Evolutionary conservation across 805 yeast genomes (phyloP), one percentile per base, ranked within the genome.

Genomic region (Wickerhamomyces alni): DNA sequence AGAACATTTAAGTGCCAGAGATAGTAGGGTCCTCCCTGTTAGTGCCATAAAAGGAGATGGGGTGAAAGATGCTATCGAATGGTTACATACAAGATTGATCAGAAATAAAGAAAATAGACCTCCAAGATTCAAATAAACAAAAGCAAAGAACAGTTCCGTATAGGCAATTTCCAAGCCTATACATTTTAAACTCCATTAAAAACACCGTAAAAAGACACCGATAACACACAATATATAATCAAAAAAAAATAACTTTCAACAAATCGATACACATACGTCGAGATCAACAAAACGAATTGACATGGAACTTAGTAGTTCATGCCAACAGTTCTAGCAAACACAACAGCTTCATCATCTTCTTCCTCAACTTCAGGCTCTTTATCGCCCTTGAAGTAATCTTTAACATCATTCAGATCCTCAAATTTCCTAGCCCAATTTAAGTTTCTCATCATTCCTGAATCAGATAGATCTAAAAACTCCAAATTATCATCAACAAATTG

Each of bases 1-100:
- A 37, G 81, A 85, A 69, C 78, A 81, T 54, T 64, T 91, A 53
- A 83, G 85, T 53, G 99, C 98, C 0, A 75, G 96, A 30, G 99
- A 91, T 58, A 79, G 88, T 47, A 73, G 95, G 43, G 91, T 91
- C 24, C 67, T 93, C 42, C 96, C 98, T 0, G 82, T 91, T 3
- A 82, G 93, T 54, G 97, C 96, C 12, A 66, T 82, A 31, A 85
- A 65, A 28, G 75, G 73, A 18, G 86, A 85, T 17, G 98, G 98
- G 1, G 78, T 91, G 3, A 70, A 70, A 38, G 96, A 87, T 42
- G 85, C 96, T 8, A 77, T 88, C 35, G 95, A 87, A 35, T 91
- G 99, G 99, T 61, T 91, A 35, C 76, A 77, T 33, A 69, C 82
- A 8, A 68, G 97, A 43, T 63, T 91, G 47, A 72, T 77, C 18